phyloP scores from a whole-genome alignment of 2,329 filamentous ascomycete genomes.

The Diaporthe citrichinensis region DNA sequence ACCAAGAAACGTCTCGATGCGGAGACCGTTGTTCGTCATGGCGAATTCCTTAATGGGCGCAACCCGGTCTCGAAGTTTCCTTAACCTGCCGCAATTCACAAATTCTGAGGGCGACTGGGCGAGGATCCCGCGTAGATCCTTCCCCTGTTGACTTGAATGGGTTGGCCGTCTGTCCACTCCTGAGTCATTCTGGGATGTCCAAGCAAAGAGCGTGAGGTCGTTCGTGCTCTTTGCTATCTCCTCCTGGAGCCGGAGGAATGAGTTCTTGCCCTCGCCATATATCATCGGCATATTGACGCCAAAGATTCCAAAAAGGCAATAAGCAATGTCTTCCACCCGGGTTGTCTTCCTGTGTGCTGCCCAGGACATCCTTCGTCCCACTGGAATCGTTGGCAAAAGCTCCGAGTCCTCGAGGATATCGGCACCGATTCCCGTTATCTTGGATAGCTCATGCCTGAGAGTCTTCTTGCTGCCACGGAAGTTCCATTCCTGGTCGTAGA shows the following conservation, averaged over 20 bases:
- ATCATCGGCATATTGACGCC: conserved; percentile 49
- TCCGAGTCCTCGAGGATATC: conserved; percentile 36
- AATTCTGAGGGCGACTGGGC: conserved; percentile 41
- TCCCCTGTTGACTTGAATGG: conserved; percentile 24
- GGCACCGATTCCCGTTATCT: conserved; percentile 40
- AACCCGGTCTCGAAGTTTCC: conserved; percentile 34
- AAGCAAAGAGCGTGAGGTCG: conserved; percentile 42
- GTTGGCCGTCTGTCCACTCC: conserved; percentile 20
- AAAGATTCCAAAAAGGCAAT: conserved; percentile 46
- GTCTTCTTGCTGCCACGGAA: conserved; percentile 37
- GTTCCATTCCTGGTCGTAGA: conserved; percentile 41
- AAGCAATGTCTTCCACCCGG: conserved; percentile 46
- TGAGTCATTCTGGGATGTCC: conserved; percentile 38
- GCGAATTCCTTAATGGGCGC: conserved; percentile 40
- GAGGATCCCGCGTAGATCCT: conserved; percentile 40
- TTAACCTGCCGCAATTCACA: conserved; percentile 34
- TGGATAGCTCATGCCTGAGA: conserved; percentile 33
- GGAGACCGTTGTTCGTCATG: conserved; percentile 41
- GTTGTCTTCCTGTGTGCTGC: conserved; percentile 45
- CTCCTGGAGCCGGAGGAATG: conserved; percentile 47
- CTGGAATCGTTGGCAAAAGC: conserved; percentile 36
- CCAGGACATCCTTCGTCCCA: conserved; percentile 48
- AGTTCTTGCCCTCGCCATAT: conserved; percentile 47
- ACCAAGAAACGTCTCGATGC: conserved; percentile 38
- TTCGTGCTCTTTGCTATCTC: conserved; percentile 46